Base-by-base conservation (phyloP, 176 grass and related monocot genomes). In the barley (Hordeum vulgare) region DNA sequence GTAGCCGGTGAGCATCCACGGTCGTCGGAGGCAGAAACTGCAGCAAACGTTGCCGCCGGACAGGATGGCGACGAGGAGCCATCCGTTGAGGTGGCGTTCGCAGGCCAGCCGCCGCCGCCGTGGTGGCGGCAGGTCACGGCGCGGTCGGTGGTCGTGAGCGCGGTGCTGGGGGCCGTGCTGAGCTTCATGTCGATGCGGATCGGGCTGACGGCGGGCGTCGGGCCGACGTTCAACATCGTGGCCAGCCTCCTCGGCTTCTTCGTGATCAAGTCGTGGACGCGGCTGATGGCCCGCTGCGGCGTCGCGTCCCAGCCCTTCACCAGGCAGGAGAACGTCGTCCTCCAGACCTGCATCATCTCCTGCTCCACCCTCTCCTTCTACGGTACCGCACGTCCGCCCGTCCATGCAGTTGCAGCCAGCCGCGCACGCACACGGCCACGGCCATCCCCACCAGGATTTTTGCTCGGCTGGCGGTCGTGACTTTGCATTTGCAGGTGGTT, bases 171-270 rank as follows among this genome's bases (percentile, higher is more conserved):
- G 11, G 11, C 58, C 33, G 7, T 92, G 79, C 49, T 89, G 62
- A 89, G 83, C 83, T 86, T 92, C 84, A 83, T 89, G 49, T 21
- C 80, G 9, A 92, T 92, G 90, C 61, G 87, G 80, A 66, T 89
- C 18, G 87, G 87, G 15, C 80, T 89, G 9, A 89, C 86, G 5
- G 60, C 27, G 0, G 86, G 83, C 1, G 17, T 92, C 34, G 84
- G 88, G 21, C 90, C 86, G 25, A 86, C 90, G 9, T 75, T 92
- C 67, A 89, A 80, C 86, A 79, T 89, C 66, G 78, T 87, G 40
- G 90, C 86, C 11, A 88, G 83, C 58, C 83, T 92, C 14, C 15
- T 84, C 20, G 73, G 90, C 11, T 92, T 86, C 83, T 86, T 83
- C 86, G 33, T 28, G 9, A 21, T 92, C 56, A 83, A 53, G 41